A percentile compares a stretch with the other conserved stretches of the same genome.
phyloP scores from a whole-genome alignment of 352 stramenopile species.

The Plasmopara muralis region DNA sequence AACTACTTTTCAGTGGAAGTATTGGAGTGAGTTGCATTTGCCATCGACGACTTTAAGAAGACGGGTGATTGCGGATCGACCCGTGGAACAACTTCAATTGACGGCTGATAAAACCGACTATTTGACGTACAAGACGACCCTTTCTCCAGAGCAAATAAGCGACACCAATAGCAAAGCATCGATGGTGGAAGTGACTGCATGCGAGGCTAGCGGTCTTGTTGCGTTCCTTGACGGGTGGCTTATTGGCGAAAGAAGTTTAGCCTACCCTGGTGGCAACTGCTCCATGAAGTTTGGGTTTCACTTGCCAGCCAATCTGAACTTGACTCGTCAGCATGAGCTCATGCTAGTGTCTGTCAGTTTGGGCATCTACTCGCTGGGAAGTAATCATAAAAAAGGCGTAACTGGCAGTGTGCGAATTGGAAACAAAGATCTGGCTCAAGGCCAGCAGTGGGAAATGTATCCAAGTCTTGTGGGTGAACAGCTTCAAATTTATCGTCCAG shows the following conservation, averaged over 20 bases:
- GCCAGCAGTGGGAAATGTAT: slow-evolving; percentile 46
- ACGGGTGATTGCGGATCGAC: slow-evolving; percentile 27
- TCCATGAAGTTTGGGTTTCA: slow-evolving; percentile 39
- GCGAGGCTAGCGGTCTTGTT: slow-evolving; percentile 48
- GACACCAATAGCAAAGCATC: neutral
- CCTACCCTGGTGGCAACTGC: slow-evolving; percentile 48
- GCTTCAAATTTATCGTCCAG: slow-evolving; percentile 43
- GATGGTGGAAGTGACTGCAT: slow-evolving; percentile 42
- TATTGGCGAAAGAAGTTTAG: slow-evolving; percentile 35
- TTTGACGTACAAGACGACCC: slow-evolving; percentile 53
- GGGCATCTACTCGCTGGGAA: slow-evolving; percentile 46
- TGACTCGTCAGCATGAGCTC: slow-evolving; percentile 28
- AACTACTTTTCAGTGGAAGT: slow-evolving; percentile 33
- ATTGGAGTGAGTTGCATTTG: slow-evolving; percentile 44
- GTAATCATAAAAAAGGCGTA: slow-evolving; percentile 51
- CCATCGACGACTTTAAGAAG: slow-evolving; percentile 25
- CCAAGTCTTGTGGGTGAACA: slow-evolving; percentile 54
- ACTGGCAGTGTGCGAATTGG: slow-evolving; percentile 45
- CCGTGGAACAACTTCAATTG: slow-evolving; percentile 48
- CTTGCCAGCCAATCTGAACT: slow-evolving; percentile 27
- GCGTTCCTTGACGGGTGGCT: slow-evolving; percentile 42
- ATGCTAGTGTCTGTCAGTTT: slow-evolving; percentile 53
- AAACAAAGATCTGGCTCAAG: slow-evolving; percentile 23
- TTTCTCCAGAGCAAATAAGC: slow-evolving; percentile 13
- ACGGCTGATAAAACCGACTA: slow-evolving; percentile 56